Conservation (phyloP, 331 rosid genomes). For the Cucumis variabilis region DNA sequence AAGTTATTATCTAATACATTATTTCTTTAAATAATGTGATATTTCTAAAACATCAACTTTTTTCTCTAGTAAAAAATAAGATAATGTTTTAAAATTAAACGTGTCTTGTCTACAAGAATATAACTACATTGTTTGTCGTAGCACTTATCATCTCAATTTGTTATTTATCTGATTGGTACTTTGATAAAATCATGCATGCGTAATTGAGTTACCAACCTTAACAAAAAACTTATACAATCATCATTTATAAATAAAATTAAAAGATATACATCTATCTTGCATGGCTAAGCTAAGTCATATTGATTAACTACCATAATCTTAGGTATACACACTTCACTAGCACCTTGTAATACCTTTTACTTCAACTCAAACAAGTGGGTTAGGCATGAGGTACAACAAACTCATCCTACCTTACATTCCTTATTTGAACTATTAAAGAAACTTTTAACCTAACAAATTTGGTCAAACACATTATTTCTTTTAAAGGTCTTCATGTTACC, state of each 20-base stretch:
- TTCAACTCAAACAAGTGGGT: neutral
- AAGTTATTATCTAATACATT: neutral
- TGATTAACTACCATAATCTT: neutral
- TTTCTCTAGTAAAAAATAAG: too few species aligned
- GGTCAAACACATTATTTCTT: neutral
- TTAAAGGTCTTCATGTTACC: neutral
- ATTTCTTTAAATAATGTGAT: too few species aligned
- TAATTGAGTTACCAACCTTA: too few species aligned
- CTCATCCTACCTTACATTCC: neutral
- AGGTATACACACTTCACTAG: neutral
- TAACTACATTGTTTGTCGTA: too few species aligned
- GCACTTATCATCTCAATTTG: too few species aligned
- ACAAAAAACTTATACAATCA: too few species aligned
- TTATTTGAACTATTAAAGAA: neutral
- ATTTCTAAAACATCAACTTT: too few species aligned
- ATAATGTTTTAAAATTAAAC: too few species aligned
- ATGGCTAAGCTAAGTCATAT: neutral
- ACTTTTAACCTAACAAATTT: neutral
- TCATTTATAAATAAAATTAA: too few species aligned
- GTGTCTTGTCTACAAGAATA: too few species aligned
- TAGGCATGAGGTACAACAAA: neutral
- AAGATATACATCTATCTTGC: neutral
- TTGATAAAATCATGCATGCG: too few species aligned
- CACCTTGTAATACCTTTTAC: neutral
- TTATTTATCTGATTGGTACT: too few species aligned